Evolutionary conservation across 768 basidiomycete species (phyloP).

Genomic region (Lactarius vividus): DNA sequence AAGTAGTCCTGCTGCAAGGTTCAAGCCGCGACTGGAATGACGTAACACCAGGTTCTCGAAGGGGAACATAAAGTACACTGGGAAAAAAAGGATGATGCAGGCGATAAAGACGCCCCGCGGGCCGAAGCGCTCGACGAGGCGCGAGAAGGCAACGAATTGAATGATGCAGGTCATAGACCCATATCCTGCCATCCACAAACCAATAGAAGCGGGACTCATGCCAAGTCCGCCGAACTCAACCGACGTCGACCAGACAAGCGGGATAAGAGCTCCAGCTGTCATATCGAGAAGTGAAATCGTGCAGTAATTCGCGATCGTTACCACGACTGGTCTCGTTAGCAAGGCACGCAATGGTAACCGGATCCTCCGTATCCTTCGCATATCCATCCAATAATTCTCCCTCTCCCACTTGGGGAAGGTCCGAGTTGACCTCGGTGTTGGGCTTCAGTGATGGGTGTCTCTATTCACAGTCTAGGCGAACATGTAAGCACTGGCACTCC

Average conservation of each 20-base stretch:
- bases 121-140: constrained; percentile 37
- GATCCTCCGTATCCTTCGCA: not conserved
- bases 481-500: not conserved
- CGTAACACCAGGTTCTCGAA: constrained; percentile 18
- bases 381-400: not conserved
- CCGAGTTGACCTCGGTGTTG: too few relatives aligned
- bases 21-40: not conserved
- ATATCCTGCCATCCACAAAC: constrained; percentile 36
- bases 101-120: constrained; percentile 35
- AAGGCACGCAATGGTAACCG: constrained; percentile 37
- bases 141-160: constrained; percentile 41
- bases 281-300: constrained; percentile 45
- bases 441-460: not conserved
- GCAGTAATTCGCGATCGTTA: constrained; percentile 45
- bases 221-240: constrained; percentile 41
- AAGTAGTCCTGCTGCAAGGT: not conserved
- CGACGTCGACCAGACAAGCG: constrained; percentile 47
- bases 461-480: not conserved
- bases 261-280: constrained; percentile 39
- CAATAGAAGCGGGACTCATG: constrained; percentile 39
- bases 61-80: constrained; percentile 33
- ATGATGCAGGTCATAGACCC: constrained; percentile 40
- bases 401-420: not conserved
- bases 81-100: constrained; percentile 30
- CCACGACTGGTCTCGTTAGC: constrained; percentile 36